Conservation (phyloP, 2,329 filamentous ascomycete species). For the Aspergillus hiratsukae region DNA sequence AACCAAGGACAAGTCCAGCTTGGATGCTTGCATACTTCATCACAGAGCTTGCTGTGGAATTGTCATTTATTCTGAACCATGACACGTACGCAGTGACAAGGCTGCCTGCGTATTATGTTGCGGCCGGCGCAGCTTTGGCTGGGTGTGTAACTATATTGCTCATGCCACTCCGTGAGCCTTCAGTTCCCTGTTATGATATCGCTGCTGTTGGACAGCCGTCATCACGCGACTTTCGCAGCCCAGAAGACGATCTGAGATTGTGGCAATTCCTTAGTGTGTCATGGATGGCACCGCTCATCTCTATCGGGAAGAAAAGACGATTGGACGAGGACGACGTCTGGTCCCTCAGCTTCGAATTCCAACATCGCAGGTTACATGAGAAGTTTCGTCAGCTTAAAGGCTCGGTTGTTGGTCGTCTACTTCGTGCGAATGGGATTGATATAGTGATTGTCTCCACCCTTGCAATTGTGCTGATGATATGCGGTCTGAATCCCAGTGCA, state of each 20-base stretch:
- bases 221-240: conserved; percentile 59
- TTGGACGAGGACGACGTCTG: conserved; percentile 78
- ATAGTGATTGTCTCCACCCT: conserved; percentile 63
- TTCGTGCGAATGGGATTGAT: conserved; percentile 76
- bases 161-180: conserved; percentile 66
- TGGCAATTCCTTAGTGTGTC: conserved; percentile 83
- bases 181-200: conserved; percentile 53
- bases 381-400: conserved; percentile 70
- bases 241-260: conserved; percentile 73
- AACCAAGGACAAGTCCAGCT: conserved; percentile 40
- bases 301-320: conserved; percentile 58
- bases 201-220: conserved; percentile 54
- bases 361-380: conserved; percentile 69
- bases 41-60: conserved; percentile 29
- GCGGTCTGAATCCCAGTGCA: conserved; percentile 37
- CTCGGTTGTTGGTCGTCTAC: conserved; percentile 64
- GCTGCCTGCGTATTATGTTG: conserved; percentile 20
- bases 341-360: conserved; percentile 73
- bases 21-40: conserved; percentile 35
- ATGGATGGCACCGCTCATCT: conserved; percentile 75
- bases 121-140: conserved; percentile 40
- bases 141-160: conserved; percentile 54
- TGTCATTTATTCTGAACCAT: conserved; percentile 27
- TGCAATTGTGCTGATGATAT: conserved; percentile 58
- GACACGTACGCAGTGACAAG: conserved; percentile 8